These are phyloP conservation scores for Paramecium pentaurelia DNA, from an alignment of 73 alveolate species.

Conservation along the genomic window DNA sequence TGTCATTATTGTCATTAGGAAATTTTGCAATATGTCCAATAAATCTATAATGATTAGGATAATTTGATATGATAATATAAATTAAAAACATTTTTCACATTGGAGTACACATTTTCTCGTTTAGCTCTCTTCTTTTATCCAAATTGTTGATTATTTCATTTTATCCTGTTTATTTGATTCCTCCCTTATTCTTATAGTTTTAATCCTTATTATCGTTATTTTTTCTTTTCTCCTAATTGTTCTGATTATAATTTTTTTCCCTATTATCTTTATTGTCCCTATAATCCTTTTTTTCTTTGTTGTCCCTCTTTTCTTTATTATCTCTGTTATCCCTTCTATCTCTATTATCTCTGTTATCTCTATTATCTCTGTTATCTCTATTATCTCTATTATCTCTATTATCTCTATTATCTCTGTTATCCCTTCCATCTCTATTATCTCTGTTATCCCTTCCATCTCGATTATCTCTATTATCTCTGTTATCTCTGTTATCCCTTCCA, in stretches of 20 bases:
- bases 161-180: background rate
- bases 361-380: background rate
- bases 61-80: background rate
- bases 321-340: background rate
- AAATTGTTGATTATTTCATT: background rate
- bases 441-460: background rate
- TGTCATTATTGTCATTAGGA: background rate
- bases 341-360: conserved; percentile 21
- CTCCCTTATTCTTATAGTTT: background rate
- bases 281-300: background rate
- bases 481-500: background rate
- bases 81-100: background rate
- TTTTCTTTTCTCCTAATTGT: background rate
- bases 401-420: background rate
- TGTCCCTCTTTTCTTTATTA: background rate
- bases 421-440: background rate
- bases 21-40: too few relatives aligned
- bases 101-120: background rate
- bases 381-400: background rate
- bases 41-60: background rate
- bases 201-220: background rate
- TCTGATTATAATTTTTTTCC: background rate
- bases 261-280: background rate
- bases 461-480: background rate
- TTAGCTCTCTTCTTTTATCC: background rate